Evolutionary conservation across 2,329 filamentous ascomycete genomes (phyloP).

Genomic region (Fusarium sp.): DNA sequence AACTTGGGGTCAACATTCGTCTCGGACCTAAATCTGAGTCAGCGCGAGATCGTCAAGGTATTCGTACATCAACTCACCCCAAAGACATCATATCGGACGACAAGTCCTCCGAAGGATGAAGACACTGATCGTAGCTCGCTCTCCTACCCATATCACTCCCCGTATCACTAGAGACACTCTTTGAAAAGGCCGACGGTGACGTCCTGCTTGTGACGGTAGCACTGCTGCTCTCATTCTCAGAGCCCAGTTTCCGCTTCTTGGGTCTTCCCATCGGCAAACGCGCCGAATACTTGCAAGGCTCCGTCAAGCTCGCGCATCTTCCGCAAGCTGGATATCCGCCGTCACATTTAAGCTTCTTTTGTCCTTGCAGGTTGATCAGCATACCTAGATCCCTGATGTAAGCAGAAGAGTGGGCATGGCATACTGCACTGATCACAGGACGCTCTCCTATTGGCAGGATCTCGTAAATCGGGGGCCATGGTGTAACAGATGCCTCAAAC

Average conservation of each 20-base stretch:
- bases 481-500: not conserved
- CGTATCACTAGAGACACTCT: slow-evolving; percentile 20
- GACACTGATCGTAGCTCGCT: slow-evolving; percentile 27
- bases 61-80: slow-evolving; percentile 24
- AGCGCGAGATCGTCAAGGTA: slow-evolving; percentile 13
- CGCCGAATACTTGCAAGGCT: slow-evolving; percentile 44
- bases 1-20: slow-evolving; percentile 36
- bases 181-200: slow-evolving; percentile 21
- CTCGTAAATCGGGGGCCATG: slow-evolving; percentile 32
- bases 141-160: slow-evolving; percentile 22
- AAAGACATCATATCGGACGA: slow-evolving; percentile 21
- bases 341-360: slow-evolving; percentile 50
- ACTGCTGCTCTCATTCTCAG: slow-evolving; percentile 24
- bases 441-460: slow-evolving; percentile 43
- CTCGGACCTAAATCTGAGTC: slow-evolving; percentile 36
- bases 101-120: slow-evolving; percentile 29
- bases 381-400: slow-evolving; percentile 11
- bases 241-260: slow-evolving; percentile 44
- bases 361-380: slow-evolving; percentile 40
- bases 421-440: slow-evolving; percentile 50
- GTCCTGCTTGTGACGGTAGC: slow-evolving; percentile 16
- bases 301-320: slow-evolving; percentile 33
- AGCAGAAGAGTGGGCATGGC: slow-evolving; percentile 3
- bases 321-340: slow-evolving; percentile 43
- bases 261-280: slow-evolving; percentile 48